Conservation (phyloP, 2,329 filamentous ascomycete genomes). For the Atkinsonella texensis region DNA sequence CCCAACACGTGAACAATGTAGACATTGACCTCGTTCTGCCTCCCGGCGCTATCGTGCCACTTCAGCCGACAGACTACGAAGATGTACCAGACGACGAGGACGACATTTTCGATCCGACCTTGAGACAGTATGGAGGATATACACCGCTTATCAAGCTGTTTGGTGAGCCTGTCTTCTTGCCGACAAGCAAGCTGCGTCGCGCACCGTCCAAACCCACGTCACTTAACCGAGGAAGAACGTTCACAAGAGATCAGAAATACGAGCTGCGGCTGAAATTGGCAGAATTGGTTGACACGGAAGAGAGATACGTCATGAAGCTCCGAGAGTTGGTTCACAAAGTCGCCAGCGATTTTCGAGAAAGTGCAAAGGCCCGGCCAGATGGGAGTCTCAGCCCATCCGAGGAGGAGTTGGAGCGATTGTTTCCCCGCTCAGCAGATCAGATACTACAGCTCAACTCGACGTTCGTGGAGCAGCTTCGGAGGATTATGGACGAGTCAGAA, state of each 20-base stretch:
- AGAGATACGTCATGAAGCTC: conserved; percentile 83
- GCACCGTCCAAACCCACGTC: conserved; percentile 80
- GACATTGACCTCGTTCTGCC: conserved; percentile 84
- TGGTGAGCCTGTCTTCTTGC: conserved; percentile 75
- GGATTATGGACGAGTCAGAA: conserved; percentile 72
- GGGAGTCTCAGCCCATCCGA: conserved; percentile 60
- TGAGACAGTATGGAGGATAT: conserved; percentile 66
- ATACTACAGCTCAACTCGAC: conserved; percentile 73
- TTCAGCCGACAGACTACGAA: conserved; percentile 46
- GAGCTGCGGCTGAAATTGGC: conserved; percentile 78
- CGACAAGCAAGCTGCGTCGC: conserved; percentile 71
- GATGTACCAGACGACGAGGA: conserved; percentile 51
- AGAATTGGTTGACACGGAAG: conserved; percentile 86
- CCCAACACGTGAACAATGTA: conserved; percentile 72
- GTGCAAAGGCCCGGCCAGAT: conserved; percentile 44
- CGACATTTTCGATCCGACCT: conserved; percentile 49
- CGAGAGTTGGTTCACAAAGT: conserved; percentile 72
- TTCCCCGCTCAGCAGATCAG: conserved; percentile 66
- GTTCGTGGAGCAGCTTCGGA: conserved; percentile 67
- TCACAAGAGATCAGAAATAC: conserved; percentile 71
- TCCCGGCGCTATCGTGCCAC: conserved; percentile 58
- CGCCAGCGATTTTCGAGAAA: conserved; percentile 66
- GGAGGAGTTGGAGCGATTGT: conserved; percentile 62
- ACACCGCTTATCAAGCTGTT: conserved; percentile 65
- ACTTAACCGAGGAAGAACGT: conserved; percentile 64